A percentile compares a stretch with the other conserved stretches of the same genome.
Evolutionary conservation across 257 asterid species (phyloP).

Genomic region (Thymus quinquecostatus): DNA sequence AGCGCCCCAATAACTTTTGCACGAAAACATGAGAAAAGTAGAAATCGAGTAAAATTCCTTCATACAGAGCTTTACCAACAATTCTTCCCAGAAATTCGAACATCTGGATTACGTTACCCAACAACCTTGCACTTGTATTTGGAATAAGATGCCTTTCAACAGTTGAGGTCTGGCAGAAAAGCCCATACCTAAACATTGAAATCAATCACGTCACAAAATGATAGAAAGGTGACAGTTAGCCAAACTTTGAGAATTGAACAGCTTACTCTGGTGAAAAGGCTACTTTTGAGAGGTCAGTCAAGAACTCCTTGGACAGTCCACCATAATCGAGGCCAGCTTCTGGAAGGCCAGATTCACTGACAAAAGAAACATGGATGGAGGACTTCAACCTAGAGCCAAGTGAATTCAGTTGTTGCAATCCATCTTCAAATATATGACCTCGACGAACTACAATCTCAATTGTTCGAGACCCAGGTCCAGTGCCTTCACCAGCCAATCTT

Average conservation of each 20-base stretch:
- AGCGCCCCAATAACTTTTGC: slow-evolving; percentile 92
- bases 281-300: slow-evolving; percentile 81
- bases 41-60: slow-evolving; percentile 89
- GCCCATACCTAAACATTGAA: slow-evolving; percentile 66
- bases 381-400: slow-evolving; percentile 88
- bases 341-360: slow-evolving; percentile 94
- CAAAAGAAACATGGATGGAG: slow-evolving; percentile 81
- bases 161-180: slow-evolving; percentile 86
- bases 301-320: slow-evolving; percentile 94
- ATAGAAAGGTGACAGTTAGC: slow-evolving; percentile 1
- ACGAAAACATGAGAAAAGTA: slow-evolving; percentile 95
- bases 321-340: slow-evolving; percentile 99
- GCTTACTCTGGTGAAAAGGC: slow-evolving; percentile 92
- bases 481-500: slow-evolving; percentile 79
- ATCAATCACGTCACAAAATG: slow-evolving; percentile 30
- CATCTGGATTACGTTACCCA: slow-evolving; percentile 87
- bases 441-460: slow-evolving; percentile 86
- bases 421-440: slow-evolving; percentile 88
- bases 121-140: slow-evolving; percentile 73
- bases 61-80: slow-evolving; percentile 94
- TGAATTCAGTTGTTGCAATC: slow-evolving; percentile 76
- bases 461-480: slow-evolving; percentile 74
- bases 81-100: slow-evolving; percentile 93
- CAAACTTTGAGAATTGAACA: slow-evolving; percentile 13
- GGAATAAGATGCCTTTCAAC: slow-evolving; percentile 88